Conservation (phyloP, 1,284 basidiomycete species). For the Crucibulum parvulum region DNA sequence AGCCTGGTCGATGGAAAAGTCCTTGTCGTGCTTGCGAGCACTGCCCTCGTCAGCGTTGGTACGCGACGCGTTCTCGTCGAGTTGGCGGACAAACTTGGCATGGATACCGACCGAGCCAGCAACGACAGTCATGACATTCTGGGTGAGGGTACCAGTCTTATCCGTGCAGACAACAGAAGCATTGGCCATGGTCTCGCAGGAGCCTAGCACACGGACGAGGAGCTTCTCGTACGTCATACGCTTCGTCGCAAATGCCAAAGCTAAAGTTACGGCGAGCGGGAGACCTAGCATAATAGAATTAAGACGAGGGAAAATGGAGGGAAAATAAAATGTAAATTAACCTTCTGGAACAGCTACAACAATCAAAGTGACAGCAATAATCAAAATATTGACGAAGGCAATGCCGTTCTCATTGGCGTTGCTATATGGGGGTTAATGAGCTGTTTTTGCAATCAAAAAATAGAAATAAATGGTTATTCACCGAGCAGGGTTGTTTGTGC, state of each 20-base stretch:
- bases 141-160: slow-evolving; percentile 94
- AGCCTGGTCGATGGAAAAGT: slow-evolving; percentile 87
- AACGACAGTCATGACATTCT: slow-evolving; percentile 96
- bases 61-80: slow-evolving; percentile 79
- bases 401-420: slow-evolving; percentile 87
- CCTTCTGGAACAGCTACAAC: slow-evolving; percentile 98
- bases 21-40: slow-evolving; percentile 56
- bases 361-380: slow-evolving; percentile 93
- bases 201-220: slow-evolving; percentile 93
- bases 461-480: slow-evolving; percentile 19
- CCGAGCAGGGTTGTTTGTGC: slow-evolving; percentile 58
- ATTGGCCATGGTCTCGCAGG: slow-evolving; percentile 99
- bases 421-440: slow-evolving; percentile 37
- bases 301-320: not conserved
- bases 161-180: slow-evolving; percentile 96
- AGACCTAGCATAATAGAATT: slow-evolving; percentile 60
- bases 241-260: slow-evolving; percentile 96
- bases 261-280: slow-evolving; percentile 95
- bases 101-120: slow-evolving; percentile 94
- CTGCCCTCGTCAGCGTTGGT: slow-evolving; percentile 76
- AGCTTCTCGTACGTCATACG: slow-evolving; percentile 96
- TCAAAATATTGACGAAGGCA: slow-evolving; percentile 92
- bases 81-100: slow-evolving; percentile 88
- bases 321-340: slow-evolving; percentile 28
- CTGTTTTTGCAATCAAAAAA: slow-evolving; percentile 3